Evolutionary conservation across 768 basidiomycete species (phyloP), one percentile per base, ranked within the genome.

Genomic region (Lyophyllum shimeji): DNA sequence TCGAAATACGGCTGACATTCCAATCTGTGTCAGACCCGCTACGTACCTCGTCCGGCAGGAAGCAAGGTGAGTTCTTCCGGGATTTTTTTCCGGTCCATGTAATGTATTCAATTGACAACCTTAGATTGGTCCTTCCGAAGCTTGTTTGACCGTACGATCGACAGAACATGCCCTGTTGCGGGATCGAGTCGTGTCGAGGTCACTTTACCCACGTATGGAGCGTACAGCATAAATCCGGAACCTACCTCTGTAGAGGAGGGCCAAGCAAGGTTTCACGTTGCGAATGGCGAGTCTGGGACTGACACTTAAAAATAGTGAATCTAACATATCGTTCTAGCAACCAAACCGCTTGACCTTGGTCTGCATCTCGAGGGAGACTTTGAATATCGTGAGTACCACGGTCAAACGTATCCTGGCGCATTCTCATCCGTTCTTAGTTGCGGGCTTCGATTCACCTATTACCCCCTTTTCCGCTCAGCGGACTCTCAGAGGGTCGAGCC

Each of bases 21-120:
- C 93, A 94, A 65, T 82, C 85, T 15, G 87, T 98, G 5, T 79
- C 85, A 13, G 87, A 98, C 67, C 88, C 95, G 15, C 74, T 95
- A 24, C 81, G 90, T 33, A 65, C 65, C 21, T 76, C 79, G 24
- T 62, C 63, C n/a, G 74, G 72, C 18, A 75, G 69, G 55, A 81
- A 77, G 59, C 82, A 82, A 80, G 85, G 89, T 87, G 51, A 46
- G 67, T 52, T 11, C 24, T 15, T 46, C 51, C 54, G 45, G 39
- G 15, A 27, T 11, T 31, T 8, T 17, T 39, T 42, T 48, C 31
- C 23, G 34, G 12, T 29, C 43, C 43, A 46, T 53, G 31, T 56
- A 20, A 43, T 23, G 46, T 6, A 46, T 58, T 59, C 50, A 31
- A 31, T 57, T 7, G 25, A 23, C 42, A 18, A 40, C 59, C 34